Base-by-base conservation (phyloP, 202 grass and related monocot species). In the Cymbopogon flexuosus region DNA sequence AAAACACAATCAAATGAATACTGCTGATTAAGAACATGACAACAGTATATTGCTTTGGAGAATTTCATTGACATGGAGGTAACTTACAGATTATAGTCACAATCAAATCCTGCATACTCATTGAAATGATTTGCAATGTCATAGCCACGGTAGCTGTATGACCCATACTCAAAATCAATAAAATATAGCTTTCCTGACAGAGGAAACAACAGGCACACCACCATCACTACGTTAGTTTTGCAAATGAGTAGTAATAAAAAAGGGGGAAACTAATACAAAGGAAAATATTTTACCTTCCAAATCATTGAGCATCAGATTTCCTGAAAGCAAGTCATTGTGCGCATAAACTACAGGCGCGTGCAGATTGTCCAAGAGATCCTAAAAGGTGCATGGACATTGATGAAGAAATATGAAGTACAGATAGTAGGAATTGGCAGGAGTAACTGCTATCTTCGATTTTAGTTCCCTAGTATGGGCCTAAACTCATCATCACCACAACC, bases 91-190 rank as follows among this genome's bases (percentile, higher is more conserved):
- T 73, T 81, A 49, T 93, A 98, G 74, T 94, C 90, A 78, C 95
- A 98, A 56, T 98, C 90, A 78, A 93, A 85, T 46, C 95, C 95
- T 59, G 95, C 92, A 70, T 94, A 98, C 82, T 98, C 95, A 64
- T 98, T 98, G 76, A 98, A 98, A 87, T 98, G 95, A 45, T 98
- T 98, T 59, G 82, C 95, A 82, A 98, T 98, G 62, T 98, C 92
- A 58, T 87, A 94, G 22, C 95, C 92, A 46, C 95, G 89, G 78
- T 98, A 98, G 77, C 84, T 94, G 80, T 98, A 98, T 78, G 95
- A 98, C 33, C 95, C 92, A 81, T 98, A 98, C 79, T 98, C 95
- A 5, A 98, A 98, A 84, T 98, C 95, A 63, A 98, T 98, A 85
- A 98, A 98, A 81, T 98, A 91, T 15, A 98, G 88, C 78, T 89